Base-by-base conservation (phyloP, 176 grass and related monocot species). In the Triticum turgidum region DNA sequence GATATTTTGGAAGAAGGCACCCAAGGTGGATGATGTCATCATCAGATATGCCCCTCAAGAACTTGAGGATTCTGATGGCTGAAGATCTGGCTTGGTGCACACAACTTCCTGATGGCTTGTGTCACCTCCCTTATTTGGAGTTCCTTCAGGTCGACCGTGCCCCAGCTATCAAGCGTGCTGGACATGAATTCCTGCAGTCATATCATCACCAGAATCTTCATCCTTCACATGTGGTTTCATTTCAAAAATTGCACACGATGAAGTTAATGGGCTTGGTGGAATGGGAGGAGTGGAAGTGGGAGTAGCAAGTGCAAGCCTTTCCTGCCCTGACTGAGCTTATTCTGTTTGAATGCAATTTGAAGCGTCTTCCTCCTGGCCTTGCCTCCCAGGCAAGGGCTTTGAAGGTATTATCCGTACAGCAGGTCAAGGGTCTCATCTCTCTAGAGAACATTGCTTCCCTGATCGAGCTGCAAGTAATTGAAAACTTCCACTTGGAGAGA, bases 21-120 rank as follows among this genome's bases (percentile, higher is more conserved):
- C 78, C 86, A 51, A 56, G 3, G 14, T 87, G 86, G 86, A 80
- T 65, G 58, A 70, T 21, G 11, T 22, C 77, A 4, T 30, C 17
- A 24, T 38, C 18, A 44, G 35, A 1, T 5, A 1, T 7, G 11
- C 13, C 20, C 10, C 22, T 44, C 7, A 44, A 15, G 65, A 34
- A 14, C 14, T 20, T 68, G 65, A 68, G 14, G 65, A 34, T 7
- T 68, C 2, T 68, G 14, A 7, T 17, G 14, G 17, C 17, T 13
- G 6, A 7, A 9, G 65, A 34, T 14, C 30, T 68, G 17, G 52
- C 76, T 22, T 61, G 4, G 2, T 79, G 76, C 51, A 61, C 7
- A 17, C 17, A 85, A 5, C 72, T 85, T 42, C 82, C 82, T 20
- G 33, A 73, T 49, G 22, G 41, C 37, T 61, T 84, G 38, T 69